Conservation (phyloP, 106 monocot species). For the Triglochin maritima region DNA sequence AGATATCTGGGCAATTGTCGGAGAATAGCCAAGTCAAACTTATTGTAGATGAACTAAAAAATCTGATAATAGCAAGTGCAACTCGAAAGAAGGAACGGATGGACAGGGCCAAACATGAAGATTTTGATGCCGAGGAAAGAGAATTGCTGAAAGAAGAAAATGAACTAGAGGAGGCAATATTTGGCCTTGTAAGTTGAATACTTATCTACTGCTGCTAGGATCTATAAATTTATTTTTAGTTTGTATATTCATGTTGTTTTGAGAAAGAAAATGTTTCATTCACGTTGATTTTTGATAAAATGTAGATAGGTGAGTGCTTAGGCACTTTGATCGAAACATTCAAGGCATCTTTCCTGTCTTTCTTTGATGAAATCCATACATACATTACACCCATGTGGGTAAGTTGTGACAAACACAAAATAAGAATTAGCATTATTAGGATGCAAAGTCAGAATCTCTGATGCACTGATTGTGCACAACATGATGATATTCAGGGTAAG, state of each 20-base stretch:
- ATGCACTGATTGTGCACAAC: neutral
- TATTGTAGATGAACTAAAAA: conserved; percentile 90
- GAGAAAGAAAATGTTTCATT: too few relatives aligned
- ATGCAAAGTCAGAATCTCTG: neutral
- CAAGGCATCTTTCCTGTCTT: conserved; percentile 76
- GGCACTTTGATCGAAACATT: conserved; percentile 91
- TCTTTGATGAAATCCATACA: conserved; percentile 83
- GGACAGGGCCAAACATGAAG: conserved; percentile 84
- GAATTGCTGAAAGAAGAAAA: conserved; percentile 92
- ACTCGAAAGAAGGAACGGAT: conserved; percentile 74
- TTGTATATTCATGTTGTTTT: too few relatives aligned
- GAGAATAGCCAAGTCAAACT: conserved; percentile 60
- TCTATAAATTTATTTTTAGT: too few relatives aligned
- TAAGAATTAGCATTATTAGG: neutral
- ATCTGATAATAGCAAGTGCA: conserved; percentile 76
- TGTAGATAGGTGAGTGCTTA: conserved; percentile 83
- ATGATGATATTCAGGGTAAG: conserved; percentile 38
- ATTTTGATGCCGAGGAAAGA: conserved; percentile 97
- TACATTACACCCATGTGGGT: conserved; percentile 96
- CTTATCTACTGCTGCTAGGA: too few relatives aligned
- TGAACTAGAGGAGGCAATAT: conserved; percentile 96
- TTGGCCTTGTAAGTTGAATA: conserved; percentile 49
- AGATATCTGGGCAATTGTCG: conserved; percentile 75
- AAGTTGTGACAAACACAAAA: conserved; percentile 11
- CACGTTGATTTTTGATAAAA: neutral